A percentile compares a stretch with the other conserved stretches of the same genome.
Evolutionary conservation across 1,139 yeast genomes (phyloP).

Genomic region (Saccharomyces hybrid): DNA sequence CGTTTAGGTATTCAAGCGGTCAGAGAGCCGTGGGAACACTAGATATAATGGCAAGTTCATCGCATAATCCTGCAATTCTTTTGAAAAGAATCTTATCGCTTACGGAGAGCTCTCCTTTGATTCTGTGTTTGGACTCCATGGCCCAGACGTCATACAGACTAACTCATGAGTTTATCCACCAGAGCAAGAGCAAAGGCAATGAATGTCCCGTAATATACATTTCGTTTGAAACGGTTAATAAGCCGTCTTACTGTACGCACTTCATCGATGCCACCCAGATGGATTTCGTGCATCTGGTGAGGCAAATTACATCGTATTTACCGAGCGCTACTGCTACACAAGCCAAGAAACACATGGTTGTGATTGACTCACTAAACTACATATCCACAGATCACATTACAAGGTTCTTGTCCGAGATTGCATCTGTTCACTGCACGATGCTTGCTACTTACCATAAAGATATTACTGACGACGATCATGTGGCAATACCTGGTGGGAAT

Average conservation of each 20-base stretch:
- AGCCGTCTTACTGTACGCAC: conserved; percentile 43
- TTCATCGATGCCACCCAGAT: conserved; percentile 43
- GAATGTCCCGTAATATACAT: conserved; percentile 40
- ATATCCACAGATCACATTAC: conserved; percentile 43
- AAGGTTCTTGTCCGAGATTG: conserved; percentile 46
- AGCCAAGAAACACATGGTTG: conserved; percentile 16
- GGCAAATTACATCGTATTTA: conserved; percentile 25
- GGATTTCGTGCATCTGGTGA: conserved; percentile 25
- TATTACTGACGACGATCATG: conserved; percentile 35
- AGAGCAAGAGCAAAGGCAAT: conserved; percentile 20
- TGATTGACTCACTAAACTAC: conserved; percentile 67
- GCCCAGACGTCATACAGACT: conserved; percentile 57
- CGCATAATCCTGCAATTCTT: conserved; percentile 51
- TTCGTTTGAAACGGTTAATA: conserved; percentile 54
- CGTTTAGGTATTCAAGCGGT: neutral
- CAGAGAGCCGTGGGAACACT: neutral
- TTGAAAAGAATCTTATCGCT: conserved; percentile 56
- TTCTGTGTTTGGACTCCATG: conserved; percentile 60
- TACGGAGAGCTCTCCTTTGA: conserved; percentile 66
- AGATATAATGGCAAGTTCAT: conserved; percentile 32
- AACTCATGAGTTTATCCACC: conserved; percentile 48
- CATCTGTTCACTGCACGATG: conserved; percentile 47
- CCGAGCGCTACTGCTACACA: conserved; percentile 16
- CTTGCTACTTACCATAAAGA: conserved; percentile 54
- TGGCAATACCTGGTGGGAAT: conserved; percentile 17